Percentiles rank a stretch among this genome's conserved stretches.
These are phyloP conservation scores for Theobroma cacao DNA, from an alignment of 345 rosid species.

Conservation along the genomic window DNA sequence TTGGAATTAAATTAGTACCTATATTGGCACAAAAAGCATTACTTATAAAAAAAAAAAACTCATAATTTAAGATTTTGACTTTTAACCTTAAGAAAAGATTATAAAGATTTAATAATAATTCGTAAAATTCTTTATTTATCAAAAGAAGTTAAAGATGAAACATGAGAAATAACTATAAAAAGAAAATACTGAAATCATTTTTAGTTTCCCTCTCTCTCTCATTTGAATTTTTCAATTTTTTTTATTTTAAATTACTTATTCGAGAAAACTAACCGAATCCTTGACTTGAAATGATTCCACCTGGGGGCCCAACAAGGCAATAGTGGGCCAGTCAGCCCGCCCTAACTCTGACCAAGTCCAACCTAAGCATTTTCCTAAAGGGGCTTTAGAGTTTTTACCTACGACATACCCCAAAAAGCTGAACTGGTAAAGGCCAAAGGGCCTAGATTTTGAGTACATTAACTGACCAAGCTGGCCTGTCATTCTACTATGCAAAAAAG, in stretches of 20 bases:
- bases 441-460: neutral
- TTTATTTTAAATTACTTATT: neutral
- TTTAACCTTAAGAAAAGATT: no score
- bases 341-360: neutral
- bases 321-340: neutral
- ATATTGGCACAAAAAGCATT: no score
- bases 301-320: neutral
- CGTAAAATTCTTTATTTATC: no score
- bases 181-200: neutral
- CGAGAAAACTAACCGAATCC: neutral
- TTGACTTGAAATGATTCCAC: neutral
- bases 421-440: neutral
- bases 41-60: no score
- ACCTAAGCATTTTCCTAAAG: neutral
- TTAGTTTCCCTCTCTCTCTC: neutral
- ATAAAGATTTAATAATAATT: no score
- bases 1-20: no score
- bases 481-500: neutral
- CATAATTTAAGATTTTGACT: no score
- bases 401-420: neutral
- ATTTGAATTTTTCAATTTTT: no score
- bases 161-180: no score
- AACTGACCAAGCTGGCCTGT: neutral
- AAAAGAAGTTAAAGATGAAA: no score
- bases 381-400: neutral